Conservation (phyloP, 352 stramenopile species). For the Albugo laibachii region DNA sequence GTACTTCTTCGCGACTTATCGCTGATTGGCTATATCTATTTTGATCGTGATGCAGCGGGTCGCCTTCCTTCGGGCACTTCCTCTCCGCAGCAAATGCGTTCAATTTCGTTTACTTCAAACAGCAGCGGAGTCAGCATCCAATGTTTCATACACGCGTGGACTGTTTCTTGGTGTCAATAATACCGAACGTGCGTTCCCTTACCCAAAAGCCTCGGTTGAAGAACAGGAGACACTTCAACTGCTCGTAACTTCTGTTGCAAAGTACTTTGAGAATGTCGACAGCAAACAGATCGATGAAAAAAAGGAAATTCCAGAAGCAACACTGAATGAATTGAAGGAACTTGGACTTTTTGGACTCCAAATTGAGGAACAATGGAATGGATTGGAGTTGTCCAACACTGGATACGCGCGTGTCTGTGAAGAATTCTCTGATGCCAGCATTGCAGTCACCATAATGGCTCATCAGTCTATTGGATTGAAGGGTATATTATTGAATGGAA, state of each 20-base stretch:
- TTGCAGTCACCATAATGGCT: conserved; percentile 73
- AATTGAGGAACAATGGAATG: conserved; percentile 62
- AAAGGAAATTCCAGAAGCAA: conserved; percentile 50
- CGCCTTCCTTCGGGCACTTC: background rate
- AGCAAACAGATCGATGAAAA: conserved; percentile 59
- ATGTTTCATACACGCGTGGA: conserved; percentile 61
- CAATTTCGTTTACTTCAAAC: conserved; percentile 33
- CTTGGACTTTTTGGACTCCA: conserved; percentile 73
- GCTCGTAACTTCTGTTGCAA: conserved; percentile 62
- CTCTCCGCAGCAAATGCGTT: background rate
- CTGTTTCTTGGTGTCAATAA: conserved; percentile 77
- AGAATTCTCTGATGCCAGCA: conserved; percentile 57
- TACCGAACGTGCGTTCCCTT: conserved; percentile 48
- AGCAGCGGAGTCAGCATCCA: conserved; percentile 30
- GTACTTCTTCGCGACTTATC: background rate
- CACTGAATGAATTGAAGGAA: conserved; percentile 58
- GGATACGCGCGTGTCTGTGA: conserved; percentile 71
- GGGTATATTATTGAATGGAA: conserved; percentile 76
- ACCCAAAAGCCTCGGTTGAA: conserved; percentile 39
- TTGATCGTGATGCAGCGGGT: background rate
- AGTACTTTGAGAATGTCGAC: conserved; percentile 58
- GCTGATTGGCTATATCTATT: background rate
- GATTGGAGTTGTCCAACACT: conserved; percentile 64
- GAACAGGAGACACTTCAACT: conserved; percentile 72
- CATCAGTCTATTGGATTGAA: conserved; percentile 79